phyloP scores from a whole-genome alignment of 345 rosid species.

The Erodium maritimum region DNA sequence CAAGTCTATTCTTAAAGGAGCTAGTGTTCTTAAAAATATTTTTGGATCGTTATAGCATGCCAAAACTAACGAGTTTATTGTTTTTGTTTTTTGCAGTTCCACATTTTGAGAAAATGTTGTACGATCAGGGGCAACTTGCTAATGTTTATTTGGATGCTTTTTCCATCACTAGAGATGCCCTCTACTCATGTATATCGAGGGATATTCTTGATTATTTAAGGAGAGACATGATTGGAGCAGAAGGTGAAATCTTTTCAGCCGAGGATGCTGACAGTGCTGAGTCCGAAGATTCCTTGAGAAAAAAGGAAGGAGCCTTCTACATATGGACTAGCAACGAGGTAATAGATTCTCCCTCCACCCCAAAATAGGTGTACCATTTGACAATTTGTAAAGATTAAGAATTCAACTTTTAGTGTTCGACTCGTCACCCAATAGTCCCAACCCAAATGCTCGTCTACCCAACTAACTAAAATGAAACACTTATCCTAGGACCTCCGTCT shows the following conservation, averaged over 20 bases:
- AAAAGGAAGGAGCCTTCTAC: slow-evolving; percentile 88
- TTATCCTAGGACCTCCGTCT: no score
- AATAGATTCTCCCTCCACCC: no score
- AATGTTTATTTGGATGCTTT: slow-evolving; percentile 75
- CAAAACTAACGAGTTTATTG: background rate
- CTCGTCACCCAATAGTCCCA: no score
- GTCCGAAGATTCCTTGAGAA: slow-evolving; percentile 37
- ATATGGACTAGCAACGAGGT: slow-evolving; percentile 82
- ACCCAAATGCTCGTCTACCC: no score
- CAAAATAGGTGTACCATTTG: no score
- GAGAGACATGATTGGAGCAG: slow-evolving; percentile 79
- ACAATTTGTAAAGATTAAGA: no score
- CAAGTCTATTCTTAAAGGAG: slow-evolving; percentile 18
- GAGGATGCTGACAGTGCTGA: slow-evolving; percentile 94
- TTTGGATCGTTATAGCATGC: background rate
- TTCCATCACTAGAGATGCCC: slow-evolving; percentile 48
- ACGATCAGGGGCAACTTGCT: slow-evolving; percentile 84
- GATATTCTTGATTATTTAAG: slow-evolving; percentile 82
- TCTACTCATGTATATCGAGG: slow-evolving; percentile 46
- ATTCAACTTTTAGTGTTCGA: no score
- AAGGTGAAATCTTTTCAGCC: slow-evolving; percentile 80
- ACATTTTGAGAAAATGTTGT: slow-evolving; percentile 95
- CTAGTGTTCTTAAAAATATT: background rate
- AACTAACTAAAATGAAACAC: no score
- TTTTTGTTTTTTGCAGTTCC: slow-evolving; percentile 59